These are phyloP conservation scores for Vachellia collinsii DNA, from an alignment of 306 rosid species.

Conservation along the genomic window DNA sequence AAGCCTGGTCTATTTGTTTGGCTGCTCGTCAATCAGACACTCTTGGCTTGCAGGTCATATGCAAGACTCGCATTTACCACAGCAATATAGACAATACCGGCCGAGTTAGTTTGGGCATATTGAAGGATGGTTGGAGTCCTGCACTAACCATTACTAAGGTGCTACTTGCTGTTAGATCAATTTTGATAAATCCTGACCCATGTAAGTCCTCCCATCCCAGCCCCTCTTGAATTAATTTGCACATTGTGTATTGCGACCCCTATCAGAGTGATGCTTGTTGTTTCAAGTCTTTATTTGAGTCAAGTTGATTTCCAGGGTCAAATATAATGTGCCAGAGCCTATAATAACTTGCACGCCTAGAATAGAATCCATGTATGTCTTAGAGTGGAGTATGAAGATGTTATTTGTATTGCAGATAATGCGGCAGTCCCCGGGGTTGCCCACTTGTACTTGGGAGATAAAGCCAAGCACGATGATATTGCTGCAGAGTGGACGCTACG, in stretches of 20 bases:
- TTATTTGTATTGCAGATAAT: conserved; percentile 56
- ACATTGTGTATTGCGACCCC: neutral
- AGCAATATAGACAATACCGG: conserved; percentile 79
- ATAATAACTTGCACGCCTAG: neutral
- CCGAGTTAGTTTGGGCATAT: conserved; percentile 62
- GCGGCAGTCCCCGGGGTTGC: conserved; percentile 73
- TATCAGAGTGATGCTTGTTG: too few species aligned
- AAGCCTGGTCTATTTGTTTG: neutral
- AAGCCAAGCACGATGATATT: conserved; percentile 70
- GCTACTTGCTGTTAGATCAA: conserved; percentile 66
- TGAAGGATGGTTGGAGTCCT: conserved; percentile 96
- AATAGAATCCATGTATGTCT: neutral
- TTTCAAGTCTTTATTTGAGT: neutral
- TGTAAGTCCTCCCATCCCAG: neutral
- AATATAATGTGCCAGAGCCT: neutral
- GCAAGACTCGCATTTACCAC: conserved; percentile 89
- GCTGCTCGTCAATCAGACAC: conserved; percentile 17
- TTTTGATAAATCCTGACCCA: conserved; percentile 75
- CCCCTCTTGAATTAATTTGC: conserved; percentile 1
- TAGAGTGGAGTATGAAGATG: neutral
- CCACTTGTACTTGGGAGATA: conserved; percentile 74
- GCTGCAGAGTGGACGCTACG: conserved; percentile 89
- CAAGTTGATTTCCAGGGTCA: neutral
- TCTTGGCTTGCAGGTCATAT: conserved; percentile 63
- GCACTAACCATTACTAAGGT: conserved; percentile 84